A percentile compares a stretch with the other conserved stretches of the same genome.
Conservation (phyloP, 139 green algal genomes). For the Micromonas pusilla region DNA sequence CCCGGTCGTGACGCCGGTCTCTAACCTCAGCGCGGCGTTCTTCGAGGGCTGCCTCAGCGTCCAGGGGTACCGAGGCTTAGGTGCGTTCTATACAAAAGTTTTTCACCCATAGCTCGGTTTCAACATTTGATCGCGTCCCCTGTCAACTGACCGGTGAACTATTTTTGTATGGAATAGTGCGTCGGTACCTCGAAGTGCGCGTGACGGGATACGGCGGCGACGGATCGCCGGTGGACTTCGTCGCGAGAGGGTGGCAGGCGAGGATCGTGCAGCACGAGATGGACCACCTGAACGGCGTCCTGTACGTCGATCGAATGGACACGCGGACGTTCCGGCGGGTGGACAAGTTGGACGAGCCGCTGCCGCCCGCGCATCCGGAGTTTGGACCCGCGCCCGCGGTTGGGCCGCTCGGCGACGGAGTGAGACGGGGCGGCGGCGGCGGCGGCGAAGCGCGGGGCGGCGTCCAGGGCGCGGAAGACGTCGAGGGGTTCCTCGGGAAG, state of each 20-base stretch:
- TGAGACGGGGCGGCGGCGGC: too few relatives aligned
- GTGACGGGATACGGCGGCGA: conserved; percentile 25
- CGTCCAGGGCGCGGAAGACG: background rate
- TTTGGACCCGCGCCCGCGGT: background rate
- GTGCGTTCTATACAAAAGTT: too few relatives aligned
- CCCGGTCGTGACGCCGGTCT: conserved; percentile 23
- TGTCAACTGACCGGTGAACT: too few relatives aligned
- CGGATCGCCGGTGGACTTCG: conserved; percentile 26
- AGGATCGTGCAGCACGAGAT: conserved; percentile 43
- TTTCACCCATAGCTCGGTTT: too few relatives aligned
- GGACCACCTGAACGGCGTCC: conserved; percentile 37
- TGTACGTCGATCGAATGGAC: conserved; percentile 42
- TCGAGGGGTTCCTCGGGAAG: background rate
- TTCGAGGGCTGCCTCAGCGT: conserved; percentile 44
- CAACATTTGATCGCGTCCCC: too few relatives aligned
- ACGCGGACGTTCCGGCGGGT: conserved; percentile 32
- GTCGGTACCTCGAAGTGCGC: conserved; percentile 32
- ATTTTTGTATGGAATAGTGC: too few relatives aligned
- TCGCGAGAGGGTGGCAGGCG: conserved; percentile 33
- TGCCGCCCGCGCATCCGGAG: conserved; percentile 1
- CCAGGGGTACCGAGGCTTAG: conserved; percentile 31
- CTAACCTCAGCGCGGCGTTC: conserved; percentile 26
- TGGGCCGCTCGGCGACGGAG: background rate
- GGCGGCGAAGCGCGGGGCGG: too few relatives aligned
- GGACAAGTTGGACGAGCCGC: conserved; percentile 23